Percentiles rank a stretch among this genome's conserved stretches.
Evolutionary conservation across 2,329 filamentous ascomycete genomes (phyloP).

Genomic region (Fusarium sp.): DNA sequence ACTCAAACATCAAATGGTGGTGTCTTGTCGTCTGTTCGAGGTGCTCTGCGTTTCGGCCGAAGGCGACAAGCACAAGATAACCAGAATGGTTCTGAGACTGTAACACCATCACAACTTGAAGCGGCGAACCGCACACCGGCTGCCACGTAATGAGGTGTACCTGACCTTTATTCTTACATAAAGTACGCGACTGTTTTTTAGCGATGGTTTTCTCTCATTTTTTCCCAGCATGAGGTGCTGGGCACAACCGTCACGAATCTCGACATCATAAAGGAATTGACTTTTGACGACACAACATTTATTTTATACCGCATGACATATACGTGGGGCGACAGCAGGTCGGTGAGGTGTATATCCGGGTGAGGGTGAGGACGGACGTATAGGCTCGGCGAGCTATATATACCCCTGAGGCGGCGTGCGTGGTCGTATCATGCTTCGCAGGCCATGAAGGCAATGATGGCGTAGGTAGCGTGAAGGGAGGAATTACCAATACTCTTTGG

Average conservation of each 20-base stretch:
- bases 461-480: slow-evolving; percentile 4
- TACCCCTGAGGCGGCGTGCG: slow-evolving; percentile 23
- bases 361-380: slow-evolving; percentile 23
- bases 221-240: slow-evolving; percentile 22
- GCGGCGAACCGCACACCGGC: slow-evolving; percentile 49
- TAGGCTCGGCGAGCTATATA: slow-evolving; percentile 36
- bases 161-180: slow-evolving; percentile 25
- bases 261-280: slow-evolving; percentile 38
- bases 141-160: slow-evolving; percentile 25
- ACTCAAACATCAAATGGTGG: slow-evolving; percentile 32
- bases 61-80: slow-evolving; percentile 34
- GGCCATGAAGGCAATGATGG: slow-evolving; percentile 17
- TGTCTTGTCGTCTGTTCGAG: slow-evolving; percentile 47
- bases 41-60: slow-evolving; percentile 47
- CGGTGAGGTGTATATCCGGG: slow-evolving; percentile 6
- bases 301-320: slow-evolving; percentile 34
- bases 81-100: slow-evolving; percentile 28
- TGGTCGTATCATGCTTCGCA: neutral
- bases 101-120: slow-evolving; percentile 60
- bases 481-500: slow-evolving; percentile 22
- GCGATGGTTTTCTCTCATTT: slow-evolving; percentile 47
- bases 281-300: slow-evolving; percentile 44
- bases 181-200: slow-evolving; percentile 39
- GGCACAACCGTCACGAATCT: slow-evolving; percentile 43
- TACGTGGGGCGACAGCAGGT: slow-evolving; percentile 21